Evolutionary conservation across 306 rosid species (phyloP).

Genomic region (Lathyrus tuberosus): DNA sequence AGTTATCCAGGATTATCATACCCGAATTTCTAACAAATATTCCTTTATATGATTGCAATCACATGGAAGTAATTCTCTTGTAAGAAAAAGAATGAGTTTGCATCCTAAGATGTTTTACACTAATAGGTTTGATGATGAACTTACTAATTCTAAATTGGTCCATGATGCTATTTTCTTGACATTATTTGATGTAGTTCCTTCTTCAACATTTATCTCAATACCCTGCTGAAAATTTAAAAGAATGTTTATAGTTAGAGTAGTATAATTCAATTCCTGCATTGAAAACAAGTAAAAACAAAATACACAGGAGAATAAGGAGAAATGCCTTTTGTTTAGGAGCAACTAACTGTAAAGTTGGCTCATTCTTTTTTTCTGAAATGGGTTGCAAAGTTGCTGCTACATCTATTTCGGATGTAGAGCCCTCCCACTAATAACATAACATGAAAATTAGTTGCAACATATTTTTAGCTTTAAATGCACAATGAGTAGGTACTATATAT

Average conservation of each 20-base stretch:
- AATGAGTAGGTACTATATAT: background rate
- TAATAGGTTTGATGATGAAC: background rate
- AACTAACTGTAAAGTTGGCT: background rate
- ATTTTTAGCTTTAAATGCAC: background rate
- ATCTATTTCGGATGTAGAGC: background rate
- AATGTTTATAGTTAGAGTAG: background rate
- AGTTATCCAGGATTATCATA: too few species aligned
- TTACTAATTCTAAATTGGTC: background rate
- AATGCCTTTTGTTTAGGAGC: conserved; percentile 3
- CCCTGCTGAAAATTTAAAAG: background rate
- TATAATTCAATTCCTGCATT: background rate
- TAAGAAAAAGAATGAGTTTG: too few species aligned
- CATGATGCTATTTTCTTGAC: background rate
- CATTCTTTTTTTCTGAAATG: background rate
- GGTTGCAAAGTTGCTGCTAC: background rate
- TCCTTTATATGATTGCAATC: too few species aligned
- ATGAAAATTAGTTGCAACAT: background rate
- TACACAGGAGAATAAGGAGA: background rate
- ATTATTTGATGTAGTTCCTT: background rate
- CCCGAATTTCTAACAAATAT: too few species aligned
- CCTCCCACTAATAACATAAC: background rate
- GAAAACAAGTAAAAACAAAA: background rate
- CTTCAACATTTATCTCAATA: background rate
- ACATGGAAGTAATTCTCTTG: background rate
- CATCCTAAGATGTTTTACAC: background rate